Evolutionary conservation across 2,329 filamentous ascomycete genomes (phyloP), one percentile per base, ranked within the genome.

Genomic region (Botrytis squamosa): DNA sequence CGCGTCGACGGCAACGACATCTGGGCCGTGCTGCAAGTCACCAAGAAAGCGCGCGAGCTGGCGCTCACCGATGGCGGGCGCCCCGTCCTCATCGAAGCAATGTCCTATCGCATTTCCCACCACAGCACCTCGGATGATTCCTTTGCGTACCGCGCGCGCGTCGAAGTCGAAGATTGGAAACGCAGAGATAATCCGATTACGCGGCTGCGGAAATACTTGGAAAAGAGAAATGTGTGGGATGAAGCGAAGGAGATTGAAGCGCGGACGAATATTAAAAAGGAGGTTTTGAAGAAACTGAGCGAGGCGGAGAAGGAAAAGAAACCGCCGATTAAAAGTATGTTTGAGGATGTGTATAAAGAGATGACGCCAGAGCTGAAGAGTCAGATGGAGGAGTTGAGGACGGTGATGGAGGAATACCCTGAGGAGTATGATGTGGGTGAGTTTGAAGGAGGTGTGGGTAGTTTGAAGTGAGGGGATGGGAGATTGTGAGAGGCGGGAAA

Each of bases 81-180:
- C 62, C 93, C 93, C n/a, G 88, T 99, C 0, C 85, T 99, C 12
- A 92, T 99, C 59, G 96, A 99, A 84, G 94, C 94, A 73, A 97
- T 99, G 93, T 95, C 93, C 38, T 99, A 99, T 84, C 94, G 96
- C n/a, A 95, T 98, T 62, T 95, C 93, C 10, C 94, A 99, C 81
- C 96, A 99, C 84, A 97, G 94, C 83, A 99, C 96, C 0, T 96
- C 93, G 0, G 96, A 99, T 81, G 96, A 99, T 83, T 96, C 93
- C 40, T 99, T 98, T 80, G 96, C 96, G 0, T 99, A 99, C 84
- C 92, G 96, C 14, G 94, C 95, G 1, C 90, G 92, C 40, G 91
- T 98, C 0, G 96, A 99, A 81, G 96, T 99, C 12, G 93, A 97
- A 81, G 93, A 97, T 81, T 97, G 94, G 94, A 97, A 97, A 83